Evolutionary conservation across 2,329 filamentous ascomycete species (phyloP).

Genomic region (Coleophoma crateriformis): DNA sequence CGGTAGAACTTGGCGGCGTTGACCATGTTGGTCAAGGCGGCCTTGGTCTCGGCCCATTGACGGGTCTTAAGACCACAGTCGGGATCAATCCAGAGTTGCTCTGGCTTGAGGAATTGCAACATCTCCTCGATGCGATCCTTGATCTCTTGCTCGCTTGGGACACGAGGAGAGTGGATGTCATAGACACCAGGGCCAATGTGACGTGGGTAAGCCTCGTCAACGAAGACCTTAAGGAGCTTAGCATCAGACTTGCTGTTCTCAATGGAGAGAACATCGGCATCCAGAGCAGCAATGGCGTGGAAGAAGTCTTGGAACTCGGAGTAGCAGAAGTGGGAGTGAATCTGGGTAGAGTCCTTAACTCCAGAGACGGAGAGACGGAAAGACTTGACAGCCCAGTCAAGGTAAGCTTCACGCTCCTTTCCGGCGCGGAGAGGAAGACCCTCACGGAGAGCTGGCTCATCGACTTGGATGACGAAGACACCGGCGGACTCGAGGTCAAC

Average conservation of each 20-base stretch:
- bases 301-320: conserved; percentile 99
- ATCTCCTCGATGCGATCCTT: conserved; percentile 97
- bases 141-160: conserved; percentile 97
- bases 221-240: conserved; percentile 98
- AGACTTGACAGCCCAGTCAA: conserved; percentile 94
- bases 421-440: conserved; percentile 94
- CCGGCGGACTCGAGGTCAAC: conserved; percentile 96
- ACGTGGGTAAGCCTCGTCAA: conserved; percentile 93
- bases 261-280: conserved; percentile 96
- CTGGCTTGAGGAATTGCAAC: conserved; percentile 93
- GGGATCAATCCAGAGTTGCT: conserved; percentile 99
- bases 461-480: conserved; percentile 97
- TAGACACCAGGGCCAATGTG: conserved; percentile 99
- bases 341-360: conserved; percentile 93
- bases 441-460: conserved; percentile 98
- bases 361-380: conserved; percentile 95
- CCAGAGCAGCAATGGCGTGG: conserved; percentile 96
- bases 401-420: conserved; percentile 93
- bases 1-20: conserved; percentile 97
- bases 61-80: conserved; percentile 99
- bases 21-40: conserved; percentile 92
- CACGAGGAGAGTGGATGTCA: conserved; percentile 98
- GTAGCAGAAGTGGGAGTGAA: conserved; percentile 99
- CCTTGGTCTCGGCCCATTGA: conserved; percentile 98
- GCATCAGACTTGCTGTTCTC: conserved; percentile 99